phyloP scores from a whole-genome alignment of 108 stramenopile genomes.

The Epithemia pelagica region DNA sequence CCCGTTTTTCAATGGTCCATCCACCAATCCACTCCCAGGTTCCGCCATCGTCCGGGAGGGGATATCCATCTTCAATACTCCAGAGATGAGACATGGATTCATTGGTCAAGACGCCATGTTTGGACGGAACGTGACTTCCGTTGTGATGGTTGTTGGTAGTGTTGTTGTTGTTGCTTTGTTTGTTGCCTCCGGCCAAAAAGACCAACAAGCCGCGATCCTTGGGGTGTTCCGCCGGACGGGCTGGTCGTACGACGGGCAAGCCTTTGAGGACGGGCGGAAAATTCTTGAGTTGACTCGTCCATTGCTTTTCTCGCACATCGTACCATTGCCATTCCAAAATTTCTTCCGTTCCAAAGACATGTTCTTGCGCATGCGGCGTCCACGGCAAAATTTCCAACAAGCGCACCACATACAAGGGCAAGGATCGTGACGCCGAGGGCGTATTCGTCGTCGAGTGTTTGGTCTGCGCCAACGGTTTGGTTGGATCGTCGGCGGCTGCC shows the following conservation, averaged over 20 bases:
- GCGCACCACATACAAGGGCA: conserved; percentile 45
- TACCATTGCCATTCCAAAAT: conserved; percentile 59
- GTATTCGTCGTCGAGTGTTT: neutral
- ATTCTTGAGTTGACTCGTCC: conserved; percentile 25
- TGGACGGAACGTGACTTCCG: no score
- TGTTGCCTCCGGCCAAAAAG: conserved; percentile 1
- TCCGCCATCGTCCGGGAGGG: conserved; percentile 43
- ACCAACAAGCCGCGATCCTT: neutral
- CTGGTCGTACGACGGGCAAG: conserved; percentile 31
- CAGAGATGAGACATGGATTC: conserved; percentile 20
- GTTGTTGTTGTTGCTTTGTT: neutral
- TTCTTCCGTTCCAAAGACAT: conserved; percentile 34
- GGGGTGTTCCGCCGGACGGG: conserved; percentile 14
- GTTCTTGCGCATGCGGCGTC: conserved; percentile 35
- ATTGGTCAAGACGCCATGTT: conserved; percentile 43
- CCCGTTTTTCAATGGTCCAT: conserved; percentile 40
- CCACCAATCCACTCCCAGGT: conserved; percentile 49
- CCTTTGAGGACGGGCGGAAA: conserved; percentile 36
- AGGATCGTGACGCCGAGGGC: neutral
- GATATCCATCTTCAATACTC: conserved; percentile 44
- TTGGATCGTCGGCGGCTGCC: neutral
- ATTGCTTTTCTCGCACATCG: conserved; percentile 23
- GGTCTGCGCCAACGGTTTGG: neutral
- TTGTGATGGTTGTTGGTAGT: no score
- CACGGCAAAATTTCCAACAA: conserved; percentile 59